phyloP scores from a whole-genome alignment of 2,329 filamentous ascomycete genomes.

The Coccinonectria pachysandricola region DNA sequence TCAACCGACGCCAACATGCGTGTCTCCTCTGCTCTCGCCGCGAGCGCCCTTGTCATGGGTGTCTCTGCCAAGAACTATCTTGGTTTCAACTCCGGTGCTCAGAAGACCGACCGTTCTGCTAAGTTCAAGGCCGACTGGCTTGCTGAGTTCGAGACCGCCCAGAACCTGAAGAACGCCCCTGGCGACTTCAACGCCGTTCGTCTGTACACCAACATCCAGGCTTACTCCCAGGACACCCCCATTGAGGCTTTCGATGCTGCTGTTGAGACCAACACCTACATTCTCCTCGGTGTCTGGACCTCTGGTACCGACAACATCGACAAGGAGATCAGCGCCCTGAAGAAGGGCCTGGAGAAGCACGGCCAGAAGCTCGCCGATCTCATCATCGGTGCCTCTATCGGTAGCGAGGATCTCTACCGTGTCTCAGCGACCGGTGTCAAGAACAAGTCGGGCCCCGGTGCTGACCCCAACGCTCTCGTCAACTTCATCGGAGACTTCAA shows the following conservation, averaged over 20 bases:
- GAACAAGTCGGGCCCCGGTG: conserved; percentile 52
- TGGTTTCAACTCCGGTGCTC: conserved; percentile 43
- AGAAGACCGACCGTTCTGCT: conserved; percentile 34
- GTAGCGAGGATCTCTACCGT: conserved; percentile 59
- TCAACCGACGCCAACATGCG: conserved; percentile 30
- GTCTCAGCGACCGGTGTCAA: conserved; percentile 48
- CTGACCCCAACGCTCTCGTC: conserved; percentile 47
- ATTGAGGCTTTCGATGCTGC: conserved; percentile 71
- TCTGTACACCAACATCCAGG: conserved; percentile 59
- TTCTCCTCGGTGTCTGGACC: conserved; percentile 57
- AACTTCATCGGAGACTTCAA: conserved; percentile 57
- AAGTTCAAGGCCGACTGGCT: conserved; percentile 42
- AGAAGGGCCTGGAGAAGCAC: conserved; percentile 42
- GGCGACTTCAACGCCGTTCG: conserved; percentile 49
- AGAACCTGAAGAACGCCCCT: conserved; percentile 29
- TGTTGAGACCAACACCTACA: conserved; percentile 45
- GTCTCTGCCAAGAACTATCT: conserved; percentile 38
- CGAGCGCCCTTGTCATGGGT: conserved; percentile 29
- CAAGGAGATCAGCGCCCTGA: conserved; percentile 50
- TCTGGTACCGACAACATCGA: conserved; percentile 44
- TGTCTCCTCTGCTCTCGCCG: conserved; percentile 27
- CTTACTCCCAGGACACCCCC: conserved; percentile 60
- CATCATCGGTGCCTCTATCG: conserved; percentile 55
- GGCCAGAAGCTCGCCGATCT: conserved; percentile 43
- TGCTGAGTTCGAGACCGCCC: conserved; percentile 33